Conservation (phyloP, 2,329 filamentous ascomycete species). For the Penicillium sp. region DNA sequence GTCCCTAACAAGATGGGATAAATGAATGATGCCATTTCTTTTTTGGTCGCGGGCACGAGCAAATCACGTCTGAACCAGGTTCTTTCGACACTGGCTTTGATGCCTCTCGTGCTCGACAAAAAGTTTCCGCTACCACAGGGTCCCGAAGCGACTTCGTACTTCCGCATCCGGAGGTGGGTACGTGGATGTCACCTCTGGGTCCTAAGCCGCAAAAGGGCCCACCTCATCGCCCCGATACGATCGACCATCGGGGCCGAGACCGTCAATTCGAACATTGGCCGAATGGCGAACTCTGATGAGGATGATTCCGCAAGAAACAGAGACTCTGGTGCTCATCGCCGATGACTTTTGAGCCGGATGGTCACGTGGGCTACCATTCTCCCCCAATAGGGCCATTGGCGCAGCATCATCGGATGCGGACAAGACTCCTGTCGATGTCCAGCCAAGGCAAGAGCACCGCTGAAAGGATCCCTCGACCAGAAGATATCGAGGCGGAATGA, state of each 20-base stretch:
- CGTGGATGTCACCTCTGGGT: slow-evolving; percentile 15
- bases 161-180: slow-evolving; percentile 19
- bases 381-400: slow-evolving; percentile 11
- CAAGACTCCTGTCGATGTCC: no score
- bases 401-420: no score
- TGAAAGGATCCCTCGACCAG: no score
- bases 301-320: no score
- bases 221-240: background rate
- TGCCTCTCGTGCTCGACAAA: slow-evolving; percentile 11
- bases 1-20: background rate
- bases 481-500: no score
- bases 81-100: background rate
- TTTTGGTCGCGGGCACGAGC: slow-evolving; percentile 2
- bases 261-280: background rate
- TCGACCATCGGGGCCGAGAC: background rate
- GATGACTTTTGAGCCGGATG: no score
- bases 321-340: no score
- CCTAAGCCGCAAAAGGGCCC: slow-evolving; percentile 2
- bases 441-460: no score
- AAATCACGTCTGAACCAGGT: background rate
- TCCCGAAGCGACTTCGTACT: slow-evolving; percentile 5
- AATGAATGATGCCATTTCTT: slow-evolving; percentile 15
- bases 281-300: background rate
- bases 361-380: slow-evolving; percentile 7
- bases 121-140: slow-evolving; percentile 7